Conservation (phyloP, 2,329 filamentous ascomycete genomes). For the Reticulascus tulasneorum region DNA sequence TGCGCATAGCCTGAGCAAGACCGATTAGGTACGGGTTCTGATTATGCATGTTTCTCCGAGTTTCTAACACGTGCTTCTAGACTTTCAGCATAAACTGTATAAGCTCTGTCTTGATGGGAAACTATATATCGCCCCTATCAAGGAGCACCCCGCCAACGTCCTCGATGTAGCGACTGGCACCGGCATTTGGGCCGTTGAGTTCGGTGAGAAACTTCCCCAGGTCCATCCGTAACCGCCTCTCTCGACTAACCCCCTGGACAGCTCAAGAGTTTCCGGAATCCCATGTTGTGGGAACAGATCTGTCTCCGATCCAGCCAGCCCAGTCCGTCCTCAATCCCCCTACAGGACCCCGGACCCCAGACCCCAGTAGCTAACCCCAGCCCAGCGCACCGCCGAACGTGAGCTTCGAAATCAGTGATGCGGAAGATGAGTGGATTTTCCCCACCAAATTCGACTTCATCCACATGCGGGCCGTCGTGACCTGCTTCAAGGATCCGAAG, state of each 20-base stretch:
- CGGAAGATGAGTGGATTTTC: constrained; percentile 47
- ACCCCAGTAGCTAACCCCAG: constrained; percentile 30
- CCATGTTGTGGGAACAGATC: constrained; percentile 32
- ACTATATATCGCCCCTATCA: constrained; percentile 21
- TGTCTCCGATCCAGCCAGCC: constrained; percentile 34
- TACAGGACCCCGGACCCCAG: constrained; percentile 41
- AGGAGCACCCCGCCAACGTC: constrained; percentile 25
- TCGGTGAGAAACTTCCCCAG: constrained; percentile 28
- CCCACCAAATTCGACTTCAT: constrained; percentile 51
- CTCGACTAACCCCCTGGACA: constrained; percentile 6
- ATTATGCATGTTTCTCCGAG: neutral
- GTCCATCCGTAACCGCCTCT: constrained; percentile 12
- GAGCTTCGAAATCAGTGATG: constrained; percentile 51
- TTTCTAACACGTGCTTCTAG: constrained; percentile 8
- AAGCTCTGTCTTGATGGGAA: constrained; percentile 25
- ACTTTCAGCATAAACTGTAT: constrained; percentile 32
- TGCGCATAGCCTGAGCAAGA: too few relatives aligned
- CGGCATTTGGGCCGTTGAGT: constrained; percentile 40
- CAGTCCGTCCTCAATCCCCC: constrained; percentile 35
- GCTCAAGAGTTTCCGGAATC: constrained; percentile 21
- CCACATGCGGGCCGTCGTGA: constrained; percentile 46
- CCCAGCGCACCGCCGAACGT: constrained; percentile 47
- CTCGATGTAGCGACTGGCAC: constrained; percentile 46
- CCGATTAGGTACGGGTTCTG: neutral
- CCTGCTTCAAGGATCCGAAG: constrained; percentile 46